Base-by-base conservation (phyloP, 371 early-diverging fungal genomes). In the Zychaea mexicana region DNA sequence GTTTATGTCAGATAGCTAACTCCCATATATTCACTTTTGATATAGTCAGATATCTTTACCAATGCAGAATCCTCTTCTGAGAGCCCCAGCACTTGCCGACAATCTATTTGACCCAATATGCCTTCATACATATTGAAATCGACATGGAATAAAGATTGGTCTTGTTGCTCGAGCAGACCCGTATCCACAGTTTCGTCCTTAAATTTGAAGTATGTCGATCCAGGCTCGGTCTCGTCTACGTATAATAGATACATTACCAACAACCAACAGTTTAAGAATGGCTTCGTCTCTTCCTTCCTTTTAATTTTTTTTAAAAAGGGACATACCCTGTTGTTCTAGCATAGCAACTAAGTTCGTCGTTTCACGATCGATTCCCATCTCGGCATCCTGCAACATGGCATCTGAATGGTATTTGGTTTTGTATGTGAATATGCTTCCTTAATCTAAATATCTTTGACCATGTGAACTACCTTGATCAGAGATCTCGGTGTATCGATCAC, bases 361-460 rank as follows among this genome's bases (percentile, higher is more conserved):
- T 60, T 82, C 78, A 46, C 82, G 73, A 60, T 82, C 82, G 47
- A 82, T 75, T n/a, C 82, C 82, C 49, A 77, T 26, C 33, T 77
- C 82, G 13, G 76, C 78, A 66, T 82, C 82, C 57, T 70, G 59
- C 21, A 67, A 66, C 45, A 74, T 55, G 7, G 61, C 68, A 47
- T 79, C 77, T 78, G 57, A 5, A 45, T 45, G 45, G 4, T 24
- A 6, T 49, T 49, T 2, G 5, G 10, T 24, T 49, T 22, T 49
- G 19, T 49, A 10, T 49, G 49, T 36, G 15, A 36, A 36, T 36
- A 0, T 15, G 8, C 8, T 10, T 1, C 15, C 36, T 10, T 10
- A 36, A 2, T 36, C 8, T 15, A 2, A 36, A 36, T 12, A 42
- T 15, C 4, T 12, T 42, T 7, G 13, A 13, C 7, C 10, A 8